Evolutionary conservation across 2,329 filamentous ascomycete species (phyloP).

Genomic region (Pyrenochaeta sp.): DNA sequence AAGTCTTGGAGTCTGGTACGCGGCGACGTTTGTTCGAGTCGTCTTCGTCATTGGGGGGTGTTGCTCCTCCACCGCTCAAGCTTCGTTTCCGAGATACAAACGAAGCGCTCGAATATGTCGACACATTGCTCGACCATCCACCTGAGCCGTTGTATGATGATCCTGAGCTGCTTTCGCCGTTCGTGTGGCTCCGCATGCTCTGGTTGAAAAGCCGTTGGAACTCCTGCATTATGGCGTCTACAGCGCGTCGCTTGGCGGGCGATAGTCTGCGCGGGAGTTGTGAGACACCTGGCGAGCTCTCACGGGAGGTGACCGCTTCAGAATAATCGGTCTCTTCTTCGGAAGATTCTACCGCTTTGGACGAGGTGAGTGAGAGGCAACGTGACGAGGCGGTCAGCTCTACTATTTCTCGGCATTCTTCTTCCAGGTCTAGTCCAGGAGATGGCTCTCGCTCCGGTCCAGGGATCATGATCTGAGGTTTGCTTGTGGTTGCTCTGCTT

Average conservation of each 20-base stretch:
- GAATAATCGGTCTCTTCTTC: conserved; percentile 36
- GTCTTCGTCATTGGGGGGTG: conserved; percentile 27
- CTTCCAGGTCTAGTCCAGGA: no score
- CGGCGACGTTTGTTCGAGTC: conserved; percentile 30
- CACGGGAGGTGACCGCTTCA: conserved; percentile 24
- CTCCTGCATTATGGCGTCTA: conserved; percentile 29
- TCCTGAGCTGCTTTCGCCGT: conserved; percentile 11
- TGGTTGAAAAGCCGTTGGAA: conserved; percentile 26
- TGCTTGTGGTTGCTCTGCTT: no score
- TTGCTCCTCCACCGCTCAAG: conserved; percentile 25
- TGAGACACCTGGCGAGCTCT: conserved; percentile 22
- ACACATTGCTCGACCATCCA: conserved; percentile 15
- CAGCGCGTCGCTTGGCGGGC: conserved; percentile 24
- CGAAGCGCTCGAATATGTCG: conserved; percentile 22
- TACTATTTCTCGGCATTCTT: conserved; percentile 16
- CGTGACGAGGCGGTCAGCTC: conserved; percentile 25
- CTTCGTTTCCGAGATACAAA: conserved; percentile 29
- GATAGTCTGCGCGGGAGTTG: conserved; percentile 24
- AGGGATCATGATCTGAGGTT: no score
- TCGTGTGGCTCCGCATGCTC: conserved; percentile 9
- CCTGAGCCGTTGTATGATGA: conserved; percentile 7
- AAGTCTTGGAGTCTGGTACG: conserved; percentile 18
- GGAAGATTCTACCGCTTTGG: conserved; percentile 21
- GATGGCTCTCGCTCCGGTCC: no score
- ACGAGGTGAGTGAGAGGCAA: conserved; percentile 29